Base-by-base conservation (phyloP, 2,329 filamentous ascomycete genomes). In the Hymenoscyphus occultus region DNA sequence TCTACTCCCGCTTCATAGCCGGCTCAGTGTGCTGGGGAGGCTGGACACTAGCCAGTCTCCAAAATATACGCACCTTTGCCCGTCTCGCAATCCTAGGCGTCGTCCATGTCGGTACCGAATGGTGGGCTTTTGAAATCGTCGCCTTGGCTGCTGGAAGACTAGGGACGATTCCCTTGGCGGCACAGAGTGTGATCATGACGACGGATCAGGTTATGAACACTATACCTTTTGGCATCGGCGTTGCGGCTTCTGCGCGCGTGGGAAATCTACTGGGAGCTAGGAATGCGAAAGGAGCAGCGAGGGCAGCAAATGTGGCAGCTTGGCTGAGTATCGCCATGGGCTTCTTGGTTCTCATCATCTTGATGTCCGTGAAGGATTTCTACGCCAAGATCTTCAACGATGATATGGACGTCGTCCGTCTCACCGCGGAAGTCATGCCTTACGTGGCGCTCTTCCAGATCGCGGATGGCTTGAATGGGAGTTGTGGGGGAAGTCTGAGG, bases 81-180 rank as follows among this genome's bases (percentile, higher is more conserved):
- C 86, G 87, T 10, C 85, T 96, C 3, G 91, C 92, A 0, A 77
- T 90, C 14, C 80, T 96, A 0, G 93, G 92, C 0, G 82, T 96
- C 54, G 78, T 96, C 3, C 92, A 96, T 69, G 90, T 96, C 5
- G 93, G 91, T 3, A 95, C 92, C 0, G 93, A 96, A 77, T 96
- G 92, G 92, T 96, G 92, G 92, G 93, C 92, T 0, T 96, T 96
- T 71, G 92, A 96, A 77, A 94, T 96, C 69, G 91, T 96, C 1
- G 91, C 92, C 0, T 83, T 96, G 0, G 91, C 90, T 1, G 92
- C 92, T 5, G 92, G 92, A 0, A 84, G 88, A 42, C 83, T 96
- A 0, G 93, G 93, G 3, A 93, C 90, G 0, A 84, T 93, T 40
- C 84, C 91, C 0, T 82, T 96, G 0, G 92, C 92, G 0, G 90